A percentile compares a stretch with the other conserved stretches of the same genome.
phyloP scores from a whole-genome alignment of 805 yeast genomes.

The Cephaloascus albidus region DNA sequence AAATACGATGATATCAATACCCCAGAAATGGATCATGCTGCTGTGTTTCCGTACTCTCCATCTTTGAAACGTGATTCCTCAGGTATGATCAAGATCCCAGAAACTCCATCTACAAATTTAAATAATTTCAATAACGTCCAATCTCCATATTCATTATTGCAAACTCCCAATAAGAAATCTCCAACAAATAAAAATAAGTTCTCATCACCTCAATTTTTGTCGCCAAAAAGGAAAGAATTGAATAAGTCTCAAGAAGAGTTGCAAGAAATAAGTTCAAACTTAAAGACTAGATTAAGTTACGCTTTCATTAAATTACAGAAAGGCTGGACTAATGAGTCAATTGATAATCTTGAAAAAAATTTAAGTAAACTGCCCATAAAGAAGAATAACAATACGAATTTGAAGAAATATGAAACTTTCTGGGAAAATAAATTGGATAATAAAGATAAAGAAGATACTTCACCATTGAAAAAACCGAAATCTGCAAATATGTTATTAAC shows the following conservation, averaged over 20 bases:
- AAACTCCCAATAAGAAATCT: neutral
- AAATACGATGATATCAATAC: neutral
- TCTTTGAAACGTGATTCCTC: neutral
- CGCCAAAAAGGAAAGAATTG: slow-evolving; percentile 1
- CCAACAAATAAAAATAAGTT: neutral
- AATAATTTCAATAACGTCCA: neutral
- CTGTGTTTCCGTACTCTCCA: neutral
- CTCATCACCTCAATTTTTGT: neutral
- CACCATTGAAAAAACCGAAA: neutral
- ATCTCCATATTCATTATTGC: neutral
- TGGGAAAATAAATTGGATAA: neutral
- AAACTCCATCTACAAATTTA: neutral
- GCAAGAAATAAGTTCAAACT: slow-evolving; percentile 22
- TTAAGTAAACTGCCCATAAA: neutral
- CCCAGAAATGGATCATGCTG: neutral
- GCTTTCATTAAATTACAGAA: slow-evolving; percentile 24
- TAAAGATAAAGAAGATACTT: too few relatives aligned
- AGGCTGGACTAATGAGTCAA: slow-evolving; percentile 18
- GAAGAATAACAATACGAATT: neutral
- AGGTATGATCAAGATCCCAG: neutral
- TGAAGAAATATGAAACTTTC: neutral
- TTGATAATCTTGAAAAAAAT: slow-evolving; percentile 14
- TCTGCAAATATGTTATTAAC: too few relatives aligned
- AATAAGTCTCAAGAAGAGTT: slow-evolving; percentile 20
- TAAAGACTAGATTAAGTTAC: slow-evolving; percentile 22